Evolutionary conservation across 306 rosid genomes (phyloP).

Genomic region (Pyrus pyrifolia): DNA sequence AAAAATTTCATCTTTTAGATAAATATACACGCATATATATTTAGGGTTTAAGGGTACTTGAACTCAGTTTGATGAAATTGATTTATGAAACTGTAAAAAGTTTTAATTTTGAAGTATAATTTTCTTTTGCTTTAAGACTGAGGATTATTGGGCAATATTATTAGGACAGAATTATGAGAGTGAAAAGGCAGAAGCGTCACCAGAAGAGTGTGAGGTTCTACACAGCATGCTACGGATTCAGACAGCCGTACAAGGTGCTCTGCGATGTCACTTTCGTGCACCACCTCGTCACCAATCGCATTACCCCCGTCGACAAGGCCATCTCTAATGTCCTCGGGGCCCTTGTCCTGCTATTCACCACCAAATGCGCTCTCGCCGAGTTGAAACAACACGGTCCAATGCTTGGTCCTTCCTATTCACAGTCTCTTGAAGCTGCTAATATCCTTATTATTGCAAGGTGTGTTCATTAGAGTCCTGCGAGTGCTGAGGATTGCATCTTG

Average conservation of each 20-base stretch:
- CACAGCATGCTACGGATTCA: slow-evolving; percentile 67
- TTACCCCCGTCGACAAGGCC: slow-evolving; percentile 67
- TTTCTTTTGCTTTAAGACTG: neutral
- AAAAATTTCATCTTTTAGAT: no score
- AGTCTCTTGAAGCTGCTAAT: slow-evolving; percentile 54
- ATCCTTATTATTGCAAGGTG: slow-evolving; percentile 63
- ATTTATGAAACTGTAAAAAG: no score
- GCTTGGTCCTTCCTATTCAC: slow-evolving; percentile 44
- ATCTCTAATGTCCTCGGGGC: slow-evolving; percentile 42
- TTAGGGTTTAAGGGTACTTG: no score
- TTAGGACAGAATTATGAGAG: slow-evolving; percentile 36
- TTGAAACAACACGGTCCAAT: slow-evolving; percentile 56
- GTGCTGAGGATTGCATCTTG: slow-evolving; percentile 53
- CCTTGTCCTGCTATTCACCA: slow-evolving; percentile 70
- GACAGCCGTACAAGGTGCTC: slow-evolving; percentile 62
- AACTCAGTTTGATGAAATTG: no score
- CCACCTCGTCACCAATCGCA: slow-evolving; percentile 53
- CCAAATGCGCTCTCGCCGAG: slow-evolving; percentile 68
- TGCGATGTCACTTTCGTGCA: slow-evolving; percentile 78
- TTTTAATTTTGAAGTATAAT: no score
- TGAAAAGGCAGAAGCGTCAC: slow-evolving; percentile 62
- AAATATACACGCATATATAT: no score
- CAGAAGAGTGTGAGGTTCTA: slow-evolving; percentile 60
- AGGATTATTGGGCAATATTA: neutral
- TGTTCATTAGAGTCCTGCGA: slow-evolving; percentile 44